Evolutionary conservation across 164 flowering plant genomes (phyloP), one percentile per base, ranked within the genome.

Genomic region (Berberis vulgaris): DNA sequence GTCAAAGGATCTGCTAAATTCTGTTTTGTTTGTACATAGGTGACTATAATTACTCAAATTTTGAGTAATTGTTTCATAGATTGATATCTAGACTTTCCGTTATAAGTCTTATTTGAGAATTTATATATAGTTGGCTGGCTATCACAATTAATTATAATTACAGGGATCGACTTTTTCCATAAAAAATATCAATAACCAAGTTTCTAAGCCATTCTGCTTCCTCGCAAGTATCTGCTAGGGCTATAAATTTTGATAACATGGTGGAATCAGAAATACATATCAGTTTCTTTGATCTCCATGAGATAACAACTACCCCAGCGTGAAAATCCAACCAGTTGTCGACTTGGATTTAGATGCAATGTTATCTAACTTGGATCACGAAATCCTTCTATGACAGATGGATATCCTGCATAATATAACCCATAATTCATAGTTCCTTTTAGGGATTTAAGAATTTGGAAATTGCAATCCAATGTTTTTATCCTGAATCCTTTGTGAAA

Each of bases 181-280:
- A 59, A 11, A 8, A 39, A 10, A 44, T 2, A 12, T 59, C 49
- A 0, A 43, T 43, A 6, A 44, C 11, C 5, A 59, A 43, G 13
- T 43, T 43, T n/a, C 49, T 59, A 9, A 59, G 49, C 49, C 61
- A 59, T 43, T 59, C 7, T 5, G 61, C 61, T 12, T 59, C 39
- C 6, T 43, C 12, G 6, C 49, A 3, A 2, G 46, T 7, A 4
- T 11, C 7, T 12, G 6, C 49, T 43, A 59, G 12, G 47, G 7
- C 49, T 0, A 59, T 43, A 11, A 41, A 4, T 40, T 57, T n/a
- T 8, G 60, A 41, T 4, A 40, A 40, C 60, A 41, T 57, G 43
- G 45, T 57, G 3, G 60, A 57, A 1, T 41, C 3, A 41, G 45
- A 1, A 1, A 57, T 57, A 41, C 5, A 57, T 3, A 7, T 59